phyloP scores from a whole-genome alignment of 2,329 filamentous ascomycete species.

The Pseudocercospora eumusae region DNA sequence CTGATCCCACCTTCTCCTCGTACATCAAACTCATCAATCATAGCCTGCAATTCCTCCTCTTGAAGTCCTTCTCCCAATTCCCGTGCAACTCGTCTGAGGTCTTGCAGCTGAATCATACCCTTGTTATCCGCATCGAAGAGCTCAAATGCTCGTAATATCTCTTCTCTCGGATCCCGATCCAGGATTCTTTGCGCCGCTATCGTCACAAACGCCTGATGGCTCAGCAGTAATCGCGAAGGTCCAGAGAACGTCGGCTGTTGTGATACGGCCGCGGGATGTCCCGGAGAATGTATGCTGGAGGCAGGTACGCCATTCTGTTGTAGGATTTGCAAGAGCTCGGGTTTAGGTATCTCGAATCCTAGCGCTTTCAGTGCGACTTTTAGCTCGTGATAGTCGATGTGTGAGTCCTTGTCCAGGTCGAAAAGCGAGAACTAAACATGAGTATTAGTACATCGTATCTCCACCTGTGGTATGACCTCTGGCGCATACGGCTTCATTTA shows the following conservation, averaged over 20 bases:
- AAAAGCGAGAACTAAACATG: conserved; percentile 80
- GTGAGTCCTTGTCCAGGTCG: conserved; percentile 91
- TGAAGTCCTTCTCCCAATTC: conserved; percentile 91
- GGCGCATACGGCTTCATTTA: conserved; percentile 76
- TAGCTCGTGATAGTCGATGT: conserved; percentile 97
- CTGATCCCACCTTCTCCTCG: conserved; percentile 81
- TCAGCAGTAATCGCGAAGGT: conserved; percentile 67
- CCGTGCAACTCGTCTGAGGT: conserved; percentile 81
- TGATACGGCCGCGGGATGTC: conserved; percentile 50
- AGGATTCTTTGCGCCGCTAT: conserved; percentile 77
- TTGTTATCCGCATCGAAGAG: conserved; percentile 93
- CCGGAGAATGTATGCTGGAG: conserved; percentile 28
- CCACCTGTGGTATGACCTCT: too few relatives aligned
- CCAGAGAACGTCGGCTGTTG: conserved; percentile 41
- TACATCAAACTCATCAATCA: conserved; percentile 98
- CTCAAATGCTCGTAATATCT: conserved; percentile 86
- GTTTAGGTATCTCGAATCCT: conserved; percentile 86
- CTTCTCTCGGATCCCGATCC: conserved; percentile 81
- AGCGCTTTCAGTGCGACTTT: conserved; percentile 94
- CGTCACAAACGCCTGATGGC: conserved; percentile 69
- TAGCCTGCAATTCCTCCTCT: conserved; percentile 87
- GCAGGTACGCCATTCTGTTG: conserved; percentile 73
- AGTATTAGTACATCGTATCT: conserved; percentile 6
- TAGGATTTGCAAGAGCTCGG: conserved; percentile 78
- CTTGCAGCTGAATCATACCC: conserved; percentile 84